These are phyloP conservation scores for Talaromyces sp. DNA, from an alignment of 2,329 filamentous ascomycete species.

Conservation along the genomic window DNA sequence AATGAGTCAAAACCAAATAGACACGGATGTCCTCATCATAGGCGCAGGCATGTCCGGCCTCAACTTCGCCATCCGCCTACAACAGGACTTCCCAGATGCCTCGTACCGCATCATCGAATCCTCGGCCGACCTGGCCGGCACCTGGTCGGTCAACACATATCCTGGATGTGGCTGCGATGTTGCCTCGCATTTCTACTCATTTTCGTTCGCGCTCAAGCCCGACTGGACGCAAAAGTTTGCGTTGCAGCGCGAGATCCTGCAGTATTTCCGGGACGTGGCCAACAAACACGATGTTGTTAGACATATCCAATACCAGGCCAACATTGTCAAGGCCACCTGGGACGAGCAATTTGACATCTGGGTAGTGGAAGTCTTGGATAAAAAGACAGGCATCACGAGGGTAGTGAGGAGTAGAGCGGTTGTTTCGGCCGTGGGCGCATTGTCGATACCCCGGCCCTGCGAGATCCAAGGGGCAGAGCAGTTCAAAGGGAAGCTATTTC, in stretches of 20 bases:
- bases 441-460: conserved; percentile 23
- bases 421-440: conserved; percentile 26
- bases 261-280: conserved; percentile 19
- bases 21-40: conserved; percentile 44
- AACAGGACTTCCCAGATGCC: conserved; percentile 32
- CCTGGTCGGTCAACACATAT: conserved; percentile 31
- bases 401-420: conserved; percentile 20
- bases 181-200: conserved; percentile 38
- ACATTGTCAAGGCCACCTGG: conserved; percentile 16
- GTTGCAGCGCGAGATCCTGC: conserved; percentile 33
- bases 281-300: conserved; percentile 16
- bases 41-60: conserved; percentile 47
- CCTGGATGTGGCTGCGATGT: conserved; percentile 37
- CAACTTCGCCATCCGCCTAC: conserved; percentile 43
- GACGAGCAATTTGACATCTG: conserved; percentile 19
- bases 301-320: conserved; percentile 18
- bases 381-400: conserved; percentile 15
- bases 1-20: background rate
- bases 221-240: conserved; percentile 34
- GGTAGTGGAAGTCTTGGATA: conserved; percentile 22
- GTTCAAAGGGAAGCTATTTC: conserved; percentile 34
- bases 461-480: conserved; percentile 25
- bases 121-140: conserved; percentile 31
- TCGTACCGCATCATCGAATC: conserved; percentile 44
- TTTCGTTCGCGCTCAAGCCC: conserved; percentile 38